Conservation (phyloP, 495 filamentous ascomycete species). For the Tuber aestivum region DNA sequence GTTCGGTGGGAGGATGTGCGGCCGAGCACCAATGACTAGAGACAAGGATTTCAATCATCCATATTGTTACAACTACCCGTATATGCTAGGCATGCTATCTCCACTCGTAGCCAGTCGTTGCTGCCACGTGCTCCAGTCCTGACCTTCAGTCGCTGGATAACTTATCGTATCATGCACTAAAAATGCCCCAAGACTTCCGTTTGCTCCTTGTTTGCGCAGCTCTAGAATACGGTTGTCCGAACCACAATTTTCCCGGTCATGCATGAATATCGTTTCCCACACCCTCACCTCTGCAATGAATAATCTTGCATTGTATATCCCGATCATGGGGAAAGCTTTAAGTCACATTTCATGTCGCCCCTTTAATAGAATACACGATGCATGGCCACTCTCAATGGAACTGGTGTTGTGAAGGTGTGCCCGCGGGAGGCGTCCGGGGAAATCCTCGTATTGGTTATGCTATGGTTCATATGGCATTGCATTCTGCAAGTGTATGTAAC, state of each 20-base stretch:
- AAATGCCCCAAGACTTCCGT: neutral
- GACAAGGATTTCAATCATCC: neutral
- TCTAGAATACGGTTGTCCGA: neutral
- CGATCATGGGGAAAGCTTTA: neutral
- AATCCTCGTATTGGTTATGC: neutral
- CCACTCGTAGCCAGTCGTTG: constrained; percentile 6
- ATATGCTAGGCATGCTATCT: no score
- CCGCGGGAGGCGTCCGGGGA: neutral
- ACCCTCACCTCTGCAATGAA: neutral
- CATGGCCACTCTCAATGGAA: neutral
- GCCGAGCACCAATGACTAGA: neutral
- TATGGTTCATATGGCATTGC: neutral
- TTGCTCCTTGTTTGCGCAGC: neutral
- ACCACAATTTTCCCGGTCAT: neutral
- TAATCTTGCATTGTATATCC: neutral
- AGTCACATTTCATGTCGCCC: neutral
- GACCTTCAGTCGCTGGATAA: neutral
- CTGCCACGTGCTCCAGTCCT: neutral
- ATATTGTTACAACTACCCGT: constrained; percentile 1
- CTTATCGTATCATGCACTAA: neutral
- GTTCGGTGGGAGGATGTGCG: neutral
- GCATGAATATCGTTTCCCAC: neutral
- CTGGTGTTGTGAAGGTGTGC: neutral
- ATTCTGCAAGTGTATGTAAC: neutral
- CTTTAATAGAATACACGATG: neutral